Conservation (phyloP, 2,329 filamentous ascomycete genomes). For the Colletotrichum incanum region DNA sequence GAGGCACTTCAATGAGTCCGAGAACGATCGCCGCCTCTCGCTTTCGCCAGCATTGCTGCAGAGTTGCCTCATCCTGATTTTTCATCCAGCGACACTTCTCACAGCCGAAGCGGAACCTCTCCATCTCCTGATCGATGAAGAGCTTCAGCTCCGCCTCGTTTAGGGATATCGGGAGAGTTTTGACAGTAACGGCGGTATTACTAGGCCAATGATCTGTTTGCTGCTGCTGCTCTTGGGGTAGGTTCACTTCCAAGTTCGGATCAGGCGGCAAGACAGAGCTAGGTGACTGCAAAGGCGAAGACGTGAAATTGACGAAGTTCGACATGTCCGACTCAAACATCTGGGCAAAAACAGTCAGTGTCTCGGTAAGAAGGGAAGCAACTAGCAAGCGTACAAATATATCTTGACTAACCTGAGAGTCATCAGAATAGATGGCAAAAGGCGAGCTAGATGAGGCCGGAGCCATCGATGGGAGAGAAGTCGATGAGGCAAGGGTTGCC, state of each 20-base stretch:
- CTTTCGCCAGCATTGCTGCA: constrained; percentile 32
- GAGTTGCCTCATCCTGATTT: background rate
- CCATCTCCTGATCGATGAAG: constrained; percentile 7
- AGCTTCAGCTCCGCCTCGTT: background rate
- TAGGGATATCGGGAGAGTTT: background rate
- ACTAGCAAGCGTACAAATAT: background rate
- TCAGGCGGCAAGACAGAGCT: background rate
- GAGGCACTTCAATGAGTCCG: constrained; percentile 37
- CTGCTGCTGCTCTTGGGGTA: background rate
- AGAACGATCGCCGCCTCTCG: constrained; percentile 38
- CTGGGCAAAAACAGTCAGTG: background rate
- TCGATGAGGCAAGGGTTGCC: background rate
- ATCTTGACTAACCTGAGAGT: background rate
- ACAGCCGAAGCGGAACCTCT: background rate
- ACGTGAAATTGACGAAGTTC: background rate
- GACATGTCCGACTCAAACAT: background rate
- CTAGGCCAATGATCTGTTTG: background rate
- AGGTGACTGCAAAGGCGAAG: background rate
- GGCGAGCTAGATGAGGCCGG: background rate
- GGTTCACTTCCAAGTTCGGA: background rate
- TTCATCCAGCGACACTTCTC: constrained; percentile 15
- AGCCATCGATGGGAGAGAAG: background rate
- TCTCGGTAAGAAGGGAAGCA: background rate
- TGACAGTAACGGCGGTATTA: background rate
- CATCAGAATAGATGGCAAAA: too few species aligned